Base-by-base conservation (phyloP, 306 rosid genomes). In the Sphenostylis stenocarpa region DNA sequence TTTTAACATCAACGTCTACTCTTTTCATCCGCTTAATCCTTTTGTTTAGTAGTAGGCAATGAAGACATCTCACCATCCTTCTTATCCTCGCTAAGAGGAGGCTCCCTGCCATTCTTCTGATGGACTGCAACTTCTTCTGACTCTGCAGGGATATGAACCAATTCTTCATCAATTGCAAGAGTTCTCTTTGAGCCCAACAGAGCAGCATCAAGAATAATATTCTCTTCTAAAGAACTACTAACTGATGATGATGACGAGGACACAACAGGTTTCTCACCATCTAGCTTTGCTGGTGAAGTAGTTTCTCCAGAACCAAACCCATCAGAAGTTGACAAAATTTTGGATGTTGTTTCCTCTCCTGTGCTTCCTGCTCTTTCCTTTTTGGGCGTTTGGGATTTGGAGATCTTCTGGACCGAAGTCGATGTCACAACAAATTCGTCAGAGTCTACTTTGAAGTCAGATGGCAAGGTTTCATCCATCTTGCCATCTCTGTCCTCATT, bases 161-260 rank as follows among this genome's bases (percentile, higher is more conserved):
- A 67, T 17, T 87, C 88, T 77, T 88, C 94, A 53, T 87, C 92
- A 26, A 88, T 85, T 6, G 85, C 85, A 67, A 90, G 93, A 16
- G 92, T 89, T 78, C 87, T 80, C 84, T 83, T 91, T 21, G 97
- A 86, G 43, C 97, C 91, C 57, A 84, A 82, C 9, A 91, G 70
- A 29, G 91, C 96, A 67, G 86, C 92, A 34, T 91, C 96, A 55
- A 90, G 97, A 80, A 90, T 86, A 43, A 88, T 90, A 78, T 90
- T 88, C 79, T 91, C 93, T 60, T 87, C 90, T 23, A 89, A 77
- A 14, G 87, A 77, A 33, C 85, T 53, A 34, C 83, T 75, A 73
- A 56, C 65, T 9, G 69, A 77, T 48, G 87, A 78, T 4, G 84
- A 65, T 5, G 86, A 75, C 45, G 11, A 2, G 0, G 43, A 38